Evolutionary conservation across 352 stramenopile genomes (phyloP), one percentile per base, ranked within the genome.

Genomic region (Globisporangium recalcitrans): DNA sequence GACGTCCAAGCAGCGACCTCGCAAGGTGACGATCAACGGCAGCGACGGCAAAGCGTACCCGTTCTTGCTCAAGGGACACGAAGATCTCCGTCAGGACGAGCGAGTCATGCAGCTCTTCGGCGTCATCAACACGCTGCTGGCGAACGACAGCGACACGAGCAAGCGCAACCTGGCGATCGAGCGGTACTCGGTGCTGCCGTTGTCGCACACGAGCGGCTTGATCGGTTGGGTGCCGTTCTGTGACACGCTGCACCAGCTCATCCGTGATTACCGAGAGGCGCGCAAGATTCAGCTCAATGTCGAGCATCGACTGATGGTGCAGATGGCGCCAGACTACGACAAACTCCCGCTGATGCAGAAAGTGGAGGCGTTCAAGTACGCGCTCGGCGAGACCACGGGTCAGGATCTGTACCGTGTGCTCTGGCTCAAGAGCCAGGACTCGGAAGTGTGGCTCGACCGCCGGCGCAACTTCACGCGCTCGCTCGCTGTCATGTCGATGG

Each of bases 101-200:
- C 88, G 98, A 60, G 98, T 99, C 14, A 99, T 99, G 98, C 98
- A 99, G 80, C 82, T 99, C 14, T 99, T 99, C 71, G 98, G 97
- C 13, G 87, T 99, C 27, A 98, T 99, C 52, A 99, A 99, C 88
- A 98, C 96, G 16, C 83, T 99, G 58, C 77, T 99, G 36, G 91
- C 95, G 40, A 98, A 98, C 70, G 97, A 99, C 73, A 88, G 92
- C 54, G 84, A 98, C 71, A 99, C 97, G 16, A 98, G 93, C 62
- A 99, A 99, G 67, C 95, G 98, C 44, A 98, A 99, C 68, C 73
- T 99, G 58, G 93, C 90, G 44, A 99, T 99, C 60, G 85, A 99
- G 70, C 85, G 97, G 46, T 99, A 99, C 79, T 95, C 96, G 3
- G 98, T 99, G 52, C 90, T 98, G 48, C 98, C 98, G 34, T 72